phyloP scores from a whole-genome alignment of 2,329 filamentous ascomycete species.

The Orbilia oligospora region DNA sequence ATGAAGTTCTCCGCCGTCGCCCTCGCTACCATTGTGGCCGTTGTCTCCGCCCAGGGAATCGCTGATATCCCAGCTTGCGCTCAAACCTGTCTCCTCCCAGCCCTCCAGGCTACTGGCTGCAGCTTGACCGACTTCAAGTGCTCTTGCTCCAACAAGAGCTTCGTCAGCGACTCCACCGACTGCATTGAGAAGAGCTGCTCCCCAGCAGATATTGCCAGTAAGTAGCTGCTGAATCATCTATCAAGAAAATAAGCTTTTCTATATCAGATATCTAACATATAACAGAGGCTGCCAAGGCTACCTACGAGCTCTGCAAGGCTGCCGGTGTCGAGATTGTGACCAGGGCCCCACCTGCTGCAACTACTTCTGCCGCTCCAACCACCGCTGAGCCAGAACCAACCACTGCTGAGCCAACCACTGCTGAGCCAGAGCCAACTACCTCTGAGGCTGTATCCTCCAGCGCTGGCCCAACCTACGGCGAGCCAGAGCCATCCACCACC shows the following conservation, averaged over 20 bases:
- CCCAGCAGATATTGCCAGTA: conserved; percentile 60
- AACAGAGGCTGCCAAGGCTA: conserved; percentile 61
- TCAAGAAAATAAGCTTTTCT: conserved; percentile 1
- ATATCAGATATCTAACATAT: conserved; percentile 47
- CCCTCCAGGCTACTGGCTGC: conserved; percentile 58
- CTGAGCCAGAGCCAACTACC: conserved; percentile 27
- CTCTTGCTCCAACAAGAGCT: conserved; percentile 61
- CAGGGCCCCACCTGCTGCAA: conserved; percentile 17
- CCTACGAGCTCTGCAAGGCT: conserved; percentile 56
- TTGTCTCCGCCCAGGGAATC: conserved; percentile 62
- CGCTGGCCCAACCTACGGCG: conserved; percentile 32
- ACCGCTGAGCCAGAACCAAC: conserved; percentile 27
- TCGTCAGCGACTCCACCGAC: conserved; percentile 53
- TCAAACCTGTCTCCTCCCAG: conserved; percentile 58
- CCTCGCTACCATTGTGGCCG: conserved; percentile 60
- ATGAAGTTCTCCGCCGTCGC: conserved; percentile 63
- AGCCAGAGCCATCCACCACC: conserved; percentile 20
- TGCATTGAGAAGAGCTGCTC: conserved; percentile 59
- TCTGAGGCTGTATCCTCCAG: conserved; percentile 34
- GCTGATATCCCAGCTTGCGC: conserved; percentile 62
- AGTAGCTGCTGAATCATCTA: conserved; percentile 11
- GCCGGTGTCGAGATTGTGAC: conserved; percentile 61
- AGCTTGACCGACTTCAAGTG: conserved; percentile 61
- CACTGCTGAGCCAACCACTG: conserved; percentile 30
- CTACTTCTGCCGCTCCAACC: conserved; percentile 21